These are phyloP conservation scores for Dactylellina sp. DNA, from an alignment of 2,329 filamentous ascomycete genomes.

Conservation along the genomic window DNA sequence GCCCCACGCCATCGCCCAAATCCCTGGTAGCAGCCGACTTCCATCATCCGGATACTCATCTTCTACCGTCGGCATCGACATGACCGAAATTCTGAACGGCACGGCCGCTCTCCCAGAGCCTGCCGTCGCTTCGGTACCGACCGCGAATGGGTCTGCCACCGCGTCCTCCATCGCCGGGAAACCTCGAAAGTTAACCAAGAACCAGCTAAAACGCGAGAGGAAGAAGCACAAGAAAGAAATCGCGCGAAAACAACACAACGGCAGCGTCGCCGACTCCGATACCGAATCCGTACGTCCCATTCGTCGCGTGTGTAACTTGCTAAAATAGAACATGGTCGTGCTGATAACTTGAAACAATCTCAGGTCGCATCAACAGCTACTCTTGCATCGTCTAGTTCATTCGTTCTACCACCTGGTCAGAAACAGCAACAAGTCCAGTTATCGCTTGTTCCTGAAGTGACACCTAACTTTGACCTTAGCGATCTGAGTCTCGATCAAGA, in stretches of 20 bases:
- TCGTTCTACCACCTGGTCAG: constrained; percentile 41
- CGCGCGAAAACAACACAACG: constrained; percentile 67
- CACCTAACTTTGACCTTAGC: constrained; percentile 67
- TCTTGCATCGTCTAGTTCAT: constrained; percentile 48
- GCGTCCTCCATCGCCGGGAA: constrained; percentile 47
- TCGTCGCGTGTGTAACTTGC: constrained; percentile 20
- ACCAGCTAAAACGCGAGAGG: constrained; percentile 89
- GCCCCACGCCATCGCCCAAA: neutral
- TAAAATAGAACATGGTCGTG: neutral
- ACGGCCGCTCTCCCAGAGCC: constrained; percentile 36
- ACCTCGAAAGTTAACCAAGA: constrained; percentile 81
- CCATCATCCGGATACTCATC: too few relatives aligned
- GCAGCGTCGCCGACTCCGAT: constrained; percentile 60
- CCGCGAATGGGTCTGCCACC: constrained; percentile 40
- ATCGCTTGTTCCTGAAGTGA: constrained; percentile 62
- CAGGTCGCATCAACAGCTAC: constrained; percentile 57
- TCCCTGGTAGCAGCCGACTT: neutral
- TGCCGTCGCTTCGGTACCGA: constrained; percentile 15
- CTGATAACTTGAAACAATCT: constrained; percentile 49
- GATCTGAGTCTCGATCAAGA: constrained; percentile 71
- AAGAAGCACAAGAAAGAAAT: constrained; percentile 90
- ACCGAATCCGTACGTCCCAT: constrained; percentile 62
- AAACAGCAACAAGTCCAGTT: constrained; percentile 58
- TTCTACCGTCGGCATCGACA: constrained; percentile 4
- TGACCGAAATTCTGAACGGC: constrained; percentile 53